phyloP scores from a whole-genome alignment of 345 rosid genomes.

The Moricandia moricandioides region DNA sequence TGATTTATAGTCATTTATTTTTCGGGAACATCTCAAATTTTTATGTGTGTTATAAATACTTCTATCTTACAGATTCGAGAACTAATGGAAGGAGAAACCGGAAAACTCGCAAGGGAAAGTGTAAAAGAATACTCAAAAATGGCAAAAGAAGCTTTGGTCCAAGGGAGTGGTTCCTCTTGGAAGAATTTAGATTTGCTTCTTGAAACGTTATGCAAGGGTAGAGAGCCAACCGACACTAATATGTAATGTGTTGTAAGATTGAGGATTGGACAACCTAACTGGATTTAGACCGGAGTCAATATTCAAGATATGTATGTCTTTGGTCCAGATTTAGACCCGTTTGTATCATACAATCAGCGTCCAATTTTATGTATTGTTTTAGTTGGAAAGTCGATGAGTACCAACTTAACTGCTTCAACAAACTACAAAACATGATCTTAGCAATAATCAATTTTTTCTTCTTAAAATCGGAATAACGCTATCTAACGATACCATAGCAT shows the following conservation, averaged over 20 bases:
- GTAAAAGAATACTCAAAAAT: slow-evolving; percentile 31
- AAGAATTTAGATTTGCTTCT: slow-evolving; percentile 45
- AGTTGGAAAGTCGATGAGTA: too few species aligned
- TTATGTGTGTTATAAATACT: background rate
- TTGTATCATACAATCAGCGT: too few species aligned
- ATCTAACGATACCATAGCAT: too few species aligned
- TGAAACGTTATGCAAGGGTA: slow-evolving; percentile 23
- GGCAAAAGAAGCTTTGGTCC: slow-evolving; percentile 55
- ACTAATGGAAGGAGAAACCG: slow-evolving; percentile 64
- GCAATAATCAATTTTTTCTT: too few species aligned
- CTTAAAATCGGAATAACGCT: too few species aligned
- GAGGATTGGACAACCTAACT: background rate
- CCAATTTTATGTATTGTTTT: too few species aligned
- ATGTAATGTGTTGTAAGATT: background rate
- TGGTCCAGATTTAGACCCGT: too few species aligned
- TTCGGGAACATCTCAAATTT: background rate
- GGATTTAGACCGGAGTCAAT: background rate
- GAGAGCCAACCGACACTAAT: background rate
- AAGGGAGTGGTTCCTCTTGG: slow-evolving; percentile 59
- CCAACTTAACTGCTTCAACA: too few species aligned
- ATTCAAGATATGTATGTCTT: too few species aligned
- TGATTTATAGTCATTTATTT: background rate
- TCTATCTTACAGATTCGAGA: slow-evolving; percentile 38
- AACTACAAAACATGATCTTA: too few species aligned
- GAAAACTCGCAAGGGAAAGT: slow-evolving; percentile 39